Evolutionary conservation across 2,329 filamentous ascomycete genomes (phyloP), one percentile per base, ranked within the genome.

Genomic region (Ilyonectria robusta): DNA sequence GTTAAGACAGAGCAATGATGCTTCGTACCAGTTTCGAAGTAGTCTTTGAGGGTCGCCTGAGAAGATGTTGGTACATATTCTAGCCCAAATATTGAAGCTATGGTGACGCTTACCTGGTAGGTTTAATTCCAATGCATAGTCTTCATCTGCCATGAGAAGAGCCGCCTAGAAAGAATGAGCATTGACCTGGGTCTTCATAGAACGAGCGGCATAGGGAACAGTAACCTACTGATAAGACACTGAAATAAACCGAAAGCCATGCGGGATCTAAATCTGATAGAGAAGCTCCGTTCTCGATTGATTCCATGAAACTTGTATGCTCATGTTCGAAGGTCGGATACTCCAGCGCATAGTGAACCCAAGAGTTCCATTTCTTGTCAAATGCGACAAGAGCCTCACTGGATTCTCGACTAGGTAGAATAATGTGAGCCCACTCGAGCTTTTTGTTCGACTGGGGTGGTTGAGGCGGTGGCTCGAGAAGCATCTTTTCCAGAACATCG

Each of bases 341-440:
- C 37, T 67, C 67, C 13, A 69, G 56, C 6, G 63, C 64, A 33
- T 61, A 69, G 42, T 69, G 67, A n/a, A 56, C 64, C 67, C 67
- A 64, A 21, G 50, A 64, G 40, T 69, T 67, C 67, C 67, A 69
- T 17, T 21, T 58, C 40, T 58, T 62, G 15, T 69, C 67, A n/a
- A 63, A 69, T 19, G 40, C 59, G 13, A 69, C 26, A 3, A 69
- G 50, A 19, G 54, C 50, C 33, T 62, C 21, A 33, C 67, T 64
- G 23, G 56, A 67, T 13, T 50, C 23, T n/a, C 59, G 59, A 42
- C 51, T 48, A 4, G 67, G 67, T 8, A 69, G 5, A 23, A 64
- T 35, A 10, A 69, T 61, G 40, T 62, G 42, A 9, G 47, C 17
- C 67, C 64, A 67, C 7, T 42, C 26, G 4, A 58, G 13, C n/a